Evolutionary conservation across 1,284 basidiomycete genomes (phyloP).

Genomic region (Prillingera fragicola): DNA sequence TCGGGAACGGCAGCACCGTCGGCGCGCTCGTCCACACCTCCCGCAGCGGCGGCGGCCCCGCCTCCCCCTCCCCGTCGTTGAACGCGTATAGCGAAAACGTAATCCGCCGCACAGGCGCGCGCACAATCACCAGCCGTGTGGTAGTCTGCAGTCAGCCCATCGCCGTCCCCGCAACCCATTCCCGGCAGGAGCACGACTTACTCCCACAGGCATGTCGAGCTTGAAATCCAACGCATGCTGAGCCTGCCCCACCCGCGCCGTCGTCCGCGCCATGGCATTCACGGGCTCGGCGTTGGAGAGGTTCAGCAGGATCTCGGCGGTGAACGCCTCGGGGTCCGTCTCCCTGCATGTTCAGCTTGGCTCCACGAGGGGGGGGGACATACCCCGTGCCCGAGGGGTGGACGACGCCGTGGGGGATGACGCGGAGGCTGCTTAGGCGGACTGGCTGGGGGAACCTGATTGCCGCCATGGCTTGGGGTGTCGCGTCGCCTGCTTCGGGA

Average conservation of each 20-base stretch:
- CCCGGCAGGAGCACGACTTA: not conserved
- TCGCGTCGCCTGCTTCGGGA: not conserved
- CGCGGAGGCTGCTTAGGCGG: conserved; percentile 4
- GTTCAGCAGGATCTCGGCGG: conserved; percentile 11
- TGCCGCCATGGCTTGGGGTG: conserved; percentile 2
- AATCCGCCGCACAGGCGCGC: conserved; percentile 3
- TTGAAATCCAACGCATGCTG: conserved; percentile 8
- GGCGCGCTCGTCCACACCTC: not conserved
- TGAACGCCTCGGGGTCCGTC: conserved; percentile 5
- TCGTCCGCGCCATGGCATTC: conserved; percentile 10
- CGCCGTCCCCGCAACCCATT: not conserved
- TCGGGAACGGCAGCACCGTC: not conserved
- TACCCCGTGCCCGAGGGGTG: conserved; percentile 6
- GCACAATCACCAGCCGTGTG: conserved; percentile 10
- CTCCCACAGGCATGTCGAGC: conserved; percentile 9
- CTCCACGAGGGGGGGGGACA: not conserved
- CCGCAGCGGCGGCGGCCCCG: not conserved
- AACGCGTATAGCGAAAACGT: conserved; percentile 11
- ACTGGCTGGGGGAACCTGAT: conserved; percentile 9
- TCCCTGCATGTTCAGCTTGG: not conserved
- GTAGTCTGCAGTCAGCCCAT: conserved; percentile 5
- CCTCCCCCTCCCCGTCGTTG: not conserved
- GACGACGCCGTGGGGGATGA: conserved; percentile 7
- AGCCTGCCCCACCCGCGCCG: not conserved
- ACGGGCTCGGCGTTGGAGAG: conserved; percentile 5